These are phyloP conservation scores for Vigna angularis DNA, from an alignment of 306 rosid species.

Conservation along the genomic window DNA sequence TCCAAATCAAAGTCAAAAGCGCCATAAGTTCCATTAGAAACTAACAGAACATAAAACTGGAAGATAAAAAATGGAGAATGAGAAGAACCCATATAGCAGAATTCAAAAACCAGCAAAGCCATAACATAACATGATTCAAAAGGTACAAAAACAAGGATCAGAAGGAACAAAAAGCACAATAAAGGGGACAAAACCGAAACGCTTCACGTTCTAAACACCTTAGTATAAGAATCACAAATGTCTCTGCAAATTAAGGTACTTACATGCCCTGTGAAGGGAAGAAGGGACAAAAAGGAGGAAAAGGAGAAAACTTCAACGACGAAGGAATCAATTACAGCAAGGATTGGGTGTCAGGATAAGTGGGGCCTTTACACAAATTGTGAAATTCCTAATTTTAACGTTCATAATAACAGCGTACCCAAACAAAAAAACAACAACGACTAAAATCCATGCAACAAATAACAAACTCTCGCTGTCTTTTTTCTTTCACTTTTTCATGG, in stretches of 20 bases:
- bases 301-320: constrained; percentile 40
- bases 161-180: constrained; percentile 15
- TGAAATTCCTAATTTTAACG: constrained; percentile 44
- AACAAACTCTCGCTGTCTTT: constrained; percentile 24
- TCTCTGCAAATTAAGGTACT: constrained; percentile 42
- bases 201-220: constrained; percentile 44
- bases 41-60: neutral
- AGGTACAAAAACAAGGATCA: neutral
- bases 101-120: neutral
- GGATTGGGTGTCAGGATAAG: constrained; percentile 37
- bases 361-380: neutral
- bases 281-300: constrained; percentile 47
- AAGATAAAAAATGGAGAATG: neutral
- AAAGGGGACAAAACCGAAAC: constrained; percentile 14
- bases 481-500: neutral
- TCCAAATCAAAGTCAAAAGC: constrained; percentile 19
- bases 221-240: constrained; percentile 48
- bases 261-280: constrained; percentile 33
- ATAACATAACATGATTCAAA: neutral
- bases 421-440: constrained; percentile 10
- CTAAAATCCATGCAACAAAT: constrained; percentile 15
- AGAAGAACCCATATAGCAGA: constrained; percentile 31
- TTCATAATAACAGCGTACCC: constrained; percentile 22
- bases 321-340: constrained; percentile 30
- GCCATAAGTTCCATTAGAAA: constrained; percentile 1